Percentiles rank a stretch among this genome's conserved stretches.
Conservation (phyloP, 1,284 basidiomycete species). For the Cryptococcus jaspeensis region DNA sequence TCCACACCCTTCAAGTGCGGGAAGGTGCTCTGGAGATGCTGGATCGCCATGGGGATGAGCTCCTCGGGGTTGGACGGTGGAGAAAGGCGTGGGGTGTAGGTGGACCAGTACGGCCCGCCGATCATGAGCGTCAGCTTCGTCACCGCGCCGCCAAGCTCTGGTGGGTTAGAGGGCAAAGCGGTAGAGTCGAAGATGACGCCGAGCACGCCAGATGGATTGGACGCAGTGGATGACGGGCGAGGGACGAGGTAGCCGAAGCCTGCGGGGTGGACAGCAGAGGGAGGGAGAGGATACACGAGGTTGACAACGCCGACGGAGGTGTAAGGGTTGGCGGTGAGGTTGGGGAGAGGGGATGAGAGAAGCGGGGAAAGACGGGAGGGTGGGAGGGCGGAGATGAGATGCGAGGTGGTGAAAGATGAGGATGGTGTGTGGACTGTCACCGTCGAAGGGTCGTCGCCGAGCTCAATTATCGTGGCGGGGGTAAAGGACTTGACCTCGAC, state of each 20-base stretch:
- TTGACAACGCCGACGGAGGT: constrained; percentile 67
- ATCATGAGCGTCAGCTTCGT: constrained; percentile 87
- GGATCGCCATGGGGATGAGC: constrained; percentile 47
- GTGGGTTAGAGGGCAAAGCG: constrained; percentile 62
- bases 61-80: constrained; percentile 19
- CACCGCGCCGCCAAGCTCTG: constrained; percentile 42
- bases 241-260: constrained; percentile 96
- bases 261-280: constrained; percentile 60
- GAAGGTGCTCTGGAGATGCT: constrained; percentile 57
- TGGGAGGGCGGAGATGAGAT: constrained; percentile 37
- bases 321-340: constrained; percentile 49
- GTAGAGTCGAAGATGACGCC: constrained; percentile 83
- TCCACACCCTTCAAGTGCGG: constrained; percentile 47
- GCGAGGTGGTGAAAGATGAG: constrained; percentile 13
- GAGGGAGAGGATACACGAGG: constrained; percentile 60
- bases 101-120: constrained; percentile 71
- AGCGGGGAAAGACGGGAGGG: constrained; percentile 24
- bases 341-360: constrained; percentile 51
- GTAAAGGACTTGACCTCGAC: constrained; percentile 58
- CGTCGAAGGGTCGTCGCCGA: neutral
- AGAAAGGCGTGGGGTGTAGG: constrained; percentile 32
- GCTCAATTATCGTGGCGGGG: neutral
- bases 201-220: constrained; percentile 57
- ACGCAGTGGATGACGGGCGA: constrained; percentile 54
- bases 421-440: neutral